These are phyloP conservation scores for Meyerozyma athensensis DNA, from an alignment of 1,139 yeast species.

Conservation along the genomic window DNA sequence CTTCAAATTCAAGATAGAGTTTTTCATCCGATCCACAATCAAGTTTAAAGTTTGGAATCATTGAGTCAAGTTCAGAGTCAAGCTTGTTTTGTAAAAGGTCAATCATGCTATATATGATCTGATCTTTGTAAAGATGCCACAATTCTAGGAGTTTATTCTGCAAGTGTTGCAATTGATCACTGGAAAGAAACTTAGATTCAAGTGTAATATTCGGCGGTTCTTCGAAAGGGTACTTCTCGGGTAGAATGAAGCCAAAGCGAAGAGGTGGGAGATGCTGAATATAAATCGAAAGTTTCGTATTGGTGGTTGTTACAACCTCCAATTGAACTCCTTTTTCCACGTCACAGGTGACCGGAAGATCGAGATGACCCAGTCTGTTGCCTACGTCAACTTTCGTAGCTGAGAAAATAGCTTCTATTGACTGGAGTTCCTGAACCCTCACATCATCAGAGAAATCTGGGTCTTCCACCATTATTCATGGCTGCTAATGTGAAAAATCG, in stretches of 20 bases:
- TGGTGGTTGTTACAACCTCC: slow-evolving; percentile 4
- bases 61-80: slow-evolving; percentile 6
- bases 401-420: slow-evolving; percentile 48
- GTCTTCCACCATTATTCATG: background rate
- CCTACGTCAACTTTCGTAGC: slow-evolving; percentile 25
- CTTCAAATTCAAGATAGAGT: background rate
- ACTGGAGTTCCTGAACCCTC: slow-evolving; percentile 40
- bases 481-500: background rate
- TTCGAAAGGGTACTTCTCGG: slow-evolving; percentile 23
- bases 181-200: slow-evolving; percentile 18
- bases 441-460: slow-evolving; percentile 20
- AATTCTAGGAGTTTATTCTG: slow-evolving; percentile 18
- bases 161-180: slow-evolving; percentile 13
- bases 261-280: slow-evolving; percentile 29
- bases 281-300: background rate
- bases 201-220: slow-evolving; percentile 25
- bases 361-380: slow-evolving; percentile 19
- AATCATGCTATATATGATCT: slow-evolving; percentile 41
- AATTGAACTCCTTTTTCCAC: slow-evolving; percentile 8
- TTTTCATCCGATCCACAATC: background rate
- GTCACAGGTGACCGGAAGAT: slow-evolving; percentile 24
- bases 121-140: slow-evolving; percentile 38
- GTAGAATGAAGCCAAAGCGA: slow-evolving; percentile 23
- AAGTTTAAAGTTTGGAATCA: slow-evolving; percentile 1
- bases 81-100: slow-evolving; percentile 36